Conservation (phyloP, 192 early-diverging fungal genomes). For the Entomortierella parvispora region DNA sequence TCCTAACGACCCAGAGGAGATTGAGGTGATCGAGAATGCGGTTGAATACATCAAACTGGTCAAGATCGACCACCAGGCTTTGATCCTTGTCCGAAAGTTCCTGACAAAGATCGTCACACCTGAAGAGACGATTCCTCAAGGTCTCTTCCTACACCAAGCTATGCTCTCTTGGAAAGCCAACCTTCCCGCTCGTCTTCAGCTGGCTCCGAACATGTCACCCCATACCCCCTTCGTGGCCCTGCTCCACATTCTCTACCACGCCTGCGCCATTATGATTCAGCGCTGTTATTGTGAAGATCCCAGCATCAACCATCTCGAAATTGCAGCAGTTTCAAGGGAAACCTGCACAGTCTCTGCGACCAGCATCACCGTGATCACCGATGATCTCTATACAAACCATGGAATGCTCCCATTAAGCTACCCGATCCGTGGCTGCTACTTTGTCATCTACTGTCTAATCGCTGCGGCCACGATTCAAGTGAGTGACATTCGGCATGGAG, state of each 20-base stretch:
- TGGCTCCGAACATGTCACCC: constrained; percentile 33
- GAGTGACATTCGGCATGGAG: constrained; percentile 41
- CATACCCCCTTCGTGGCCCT: constrained; percentile 59
- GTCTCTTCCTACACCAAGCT: constrained; percentile 47
- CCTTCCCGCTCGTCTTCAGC: constrained; percentile 45
- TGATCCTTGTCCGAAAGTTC: constrained; percentile 46
- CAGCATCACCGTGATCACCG: constrained; percentile 60
- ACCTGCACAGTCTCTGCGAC: constrained; percentile 62
- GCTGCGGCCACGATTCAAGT: constrained; percentile 61
- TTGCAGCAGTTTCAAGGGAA: constrained; percentile 40
- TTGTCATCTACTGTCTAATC: constrained; percentile 62
- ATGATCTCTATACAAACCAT: constrained; percentile 55
- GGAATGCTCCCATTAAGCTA: constrained; percentile 54
- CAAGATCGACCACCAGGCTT: constrained; percentile 48
- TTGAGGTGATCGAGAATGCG: constrained; percentile 39
- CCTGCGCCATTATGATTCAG: constrained; percentile 60
- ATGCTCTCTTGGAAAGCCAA: constrained; percentile 54
- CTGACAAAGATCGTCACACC: constrained; percentile 51
- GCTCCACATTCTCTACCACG: constrained; percentile 66
- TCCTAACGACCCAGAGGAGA: constrained; percentile 42
- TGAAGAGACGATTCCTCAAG: constrained; percentile 51
- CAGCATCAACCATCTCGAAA: constrained; percentile 52
- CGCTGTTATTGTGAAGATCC: constrained; percentile 57
- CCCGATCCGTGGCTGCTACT: constrained; percentile 62
- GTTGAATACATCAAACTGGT: constrained; percentile 51